Evolutionary conservation across 2,329 filamentous ascomycete species (phyloP).

Genomic region (Neonectria punicea): DNA sequence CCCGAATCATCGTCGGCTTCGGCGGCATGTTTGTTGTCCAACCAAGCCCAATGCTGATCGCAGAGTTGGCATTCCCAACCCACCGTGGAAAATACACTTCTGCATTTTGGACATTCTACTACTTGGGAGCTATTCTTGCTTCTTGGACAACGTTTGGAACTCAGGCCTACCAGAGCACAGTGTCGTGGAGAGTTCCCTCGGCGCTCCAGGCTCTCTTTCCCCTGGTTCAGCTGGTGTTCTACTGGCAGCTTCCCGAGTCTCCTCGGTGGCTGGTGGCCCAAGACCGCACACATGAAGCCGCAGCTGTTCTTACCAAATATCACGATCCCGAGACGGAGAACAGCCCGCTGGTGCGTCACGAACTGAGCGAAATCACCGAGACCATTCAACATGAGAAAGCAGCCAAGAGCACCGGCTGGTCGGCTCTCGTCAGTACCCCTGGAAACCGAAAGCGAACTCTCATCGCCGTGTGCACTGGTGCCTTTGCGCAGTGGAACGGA

Average conservation of each 20-base stretch:
- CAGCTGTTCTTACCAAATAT: constrained; percentile 55
- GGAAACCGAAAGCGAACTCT: constrained; percentile 48
- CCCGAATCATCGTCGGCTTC: constrained; percentile 48
- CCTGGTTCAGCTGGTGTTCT: constrained; percentile 47
- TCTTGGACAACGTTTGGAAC: constrained; percentile 53
- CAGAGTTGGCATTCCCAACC: constrained; percentile 48
- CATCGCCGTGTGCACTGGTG: constrained; percentile 39
- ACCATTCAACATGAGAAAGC: constrained; percentile 43
- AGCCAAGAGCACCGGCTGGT: constrained; percentile 47
- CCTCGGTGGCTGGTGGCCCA: constrained; percentile 61
- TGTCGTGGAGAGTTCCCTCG: constrained; percentile 48
- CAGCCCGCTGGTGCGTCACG: constrained; percentile 51
- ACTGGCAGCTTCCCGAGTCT: constrained; percentile 58
- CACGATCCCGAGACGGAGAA: constrained; percentile 52
- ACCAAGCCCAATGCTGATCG: constrained; percentile 46
- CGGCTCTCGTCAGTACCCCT: constrained; percentile 46
- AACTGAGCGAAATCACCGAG: constrained; percentile 54
- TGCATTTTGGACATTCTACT: constrained; percentile 50
- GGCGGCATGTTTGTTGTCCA: constrained; percentile 44
- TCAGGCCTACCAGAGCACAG: constrained; percentile 29
- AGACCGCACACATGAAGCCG: constrained; percentile 61
- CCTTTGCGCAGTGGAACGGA: constrained; percentile 47
- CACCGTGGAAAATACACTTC: constrained; percentile 49
- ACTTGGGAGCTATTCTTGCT: constrained; percentile 51
- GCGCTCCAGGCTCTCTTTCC: constrained; percentile 50